These are phyloP conservation scores for Colletotrichum tanaceti DNA, from an alignment of 2,329 filamentous ascomycete species.

Conservation along the genomic window DNA sequence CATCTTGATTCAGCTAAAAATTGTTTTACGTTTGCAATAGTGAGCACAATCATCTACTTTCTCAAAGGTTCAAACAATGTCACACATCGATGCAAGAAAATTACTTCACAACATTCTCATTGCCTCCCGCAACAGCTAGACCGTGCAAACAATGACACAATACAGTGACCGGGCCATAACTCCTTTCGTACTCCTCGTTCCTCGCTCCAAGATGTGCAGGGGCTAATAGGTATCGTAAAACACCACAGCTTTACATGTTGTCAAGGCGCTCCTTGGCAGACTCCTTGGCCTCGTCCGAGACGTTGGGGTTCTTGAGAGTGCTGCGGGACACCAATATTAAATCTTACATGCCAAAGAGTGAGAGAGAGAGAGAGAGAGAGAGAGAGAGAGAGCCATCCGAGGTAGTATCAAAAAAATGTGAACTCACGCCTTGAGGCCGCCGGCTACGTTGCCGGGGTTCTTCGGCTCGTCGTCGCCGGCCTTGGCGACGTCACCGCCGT, in stretches of 20 bases:
- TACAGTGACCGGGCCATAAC: neutral
- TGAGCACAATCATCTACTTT: rapidly evolving
- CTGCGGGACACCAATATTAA: no score
- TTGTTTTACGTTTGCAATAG: no score
- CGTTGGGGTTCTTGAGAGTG: conserved; percentile 67
- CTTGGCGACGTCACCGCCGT: conserved; percentile 53
- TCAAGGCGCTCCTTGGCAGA: conserved; percentile 64
- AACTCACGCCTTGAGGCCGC: conserved; percentile 64
- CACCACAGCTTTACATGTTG: conserved; percentile 48
- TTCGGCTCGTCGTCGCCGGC: conserved; percentile 55
- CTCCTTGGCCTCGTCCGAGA: conserved; percentile 67
- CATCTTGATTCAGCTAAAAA: rapidly evolving
- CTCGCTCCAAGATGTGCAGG: neutral
- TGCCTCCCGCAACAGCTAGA: neutral
- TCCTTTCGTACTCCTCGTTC: neutral
- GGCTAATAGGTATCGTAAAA: conserved; percentile 8
- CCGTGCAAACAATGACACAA: conserved; percentile 5
- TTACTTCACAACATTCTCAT: conserved; percentile 10
- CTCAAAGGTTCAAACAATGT: rapidly evolving
- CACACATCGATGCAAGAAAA: neutral
- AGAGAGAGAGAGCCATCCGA: no score
- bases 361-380: no score
- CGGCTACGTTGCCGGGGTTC: conserved; percentile 65
- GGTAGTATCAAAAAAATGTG: no score
- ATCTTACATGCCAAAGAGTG: no score